Evolutionary conservation across 2,329 filamentous ascomycete genomes (phyloP).

Genomic region (Phyllosticta citribraziliensis): DNA sequence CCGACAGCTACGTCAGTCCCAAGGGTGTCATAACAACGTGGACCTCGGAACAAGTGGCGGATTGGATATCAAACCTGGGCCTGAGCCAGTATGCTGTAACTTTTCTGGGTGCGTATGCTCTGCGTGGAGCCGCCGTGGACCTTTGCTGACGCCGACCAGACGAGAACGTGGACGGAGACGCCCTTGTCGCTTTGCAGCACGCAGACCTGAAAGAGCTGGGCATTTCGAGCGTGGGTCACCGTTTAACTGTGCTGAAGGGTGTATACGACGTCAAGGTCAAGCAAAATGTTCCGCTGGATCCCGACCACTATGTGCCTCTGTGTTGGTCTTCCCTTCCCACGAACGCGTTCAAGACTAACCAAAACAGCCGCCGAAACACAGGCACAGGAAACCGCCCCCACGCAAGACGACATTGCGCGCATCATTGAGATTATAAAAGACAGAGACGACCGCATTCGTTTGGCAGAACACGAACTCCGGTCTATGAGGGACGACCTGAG

Average conservation of each 20-base stretch:
- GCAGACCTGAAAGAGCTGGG: slow-evolving; percentile 95
- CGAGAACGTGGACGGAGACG: slow-evolving; percentile 89
- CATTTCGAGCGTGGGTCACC: slow-evolving; percentile 83
- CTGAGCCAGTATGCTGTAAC: slow-evolving; percentile 72
- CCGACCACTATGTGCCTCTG: slow-evolving; percentile 85
- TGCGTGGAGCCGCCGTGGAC: background rate
- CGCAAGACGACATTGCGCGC: slow-evolving; percentile 84
- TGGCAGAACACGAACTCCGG: slow-evolving; percentile 73
- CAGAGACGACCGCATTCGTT: slow-evolving; percentile 79
- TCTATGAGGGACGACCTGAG: slow-evolving; percentile 51
- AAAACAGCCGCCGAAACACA: slow-evolving; percentile 74
- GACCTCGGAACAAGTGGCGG: slow-evolving; percentile 79
- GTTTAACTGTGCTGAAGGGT: slow-evolving; percentile 86
- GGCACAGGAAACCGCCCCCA: slow-evolving; percentile 74
- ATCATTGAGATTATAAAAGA: slow-evolving; percentile 82
- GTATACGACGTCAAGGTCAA: slow-evolving; percentile 95
- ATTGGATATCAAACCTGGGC: slow-evolving; percentile 73
- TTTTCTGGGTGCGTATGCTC: slow-evolving; percentile 61
- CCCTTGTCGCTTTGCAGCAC: slow-evolving; percentile 76
- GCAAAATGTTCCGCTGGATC: slow-evolving; percentile 82
- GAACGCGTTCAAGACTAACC: background rate
- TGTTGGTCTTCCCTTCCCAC: slow-evolving; percentile 44
- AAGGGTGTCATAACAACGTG: slow-evolving; percentile 70
- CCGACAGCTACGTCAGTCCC: slow-evolving; percentile 55
- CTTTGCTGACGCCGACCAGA: slow-evolving; percentile 44